Evolutionary conservation across 371 early-diverging fungal species (phyloP).

Genomic region (Mucor indicus): DNA sequence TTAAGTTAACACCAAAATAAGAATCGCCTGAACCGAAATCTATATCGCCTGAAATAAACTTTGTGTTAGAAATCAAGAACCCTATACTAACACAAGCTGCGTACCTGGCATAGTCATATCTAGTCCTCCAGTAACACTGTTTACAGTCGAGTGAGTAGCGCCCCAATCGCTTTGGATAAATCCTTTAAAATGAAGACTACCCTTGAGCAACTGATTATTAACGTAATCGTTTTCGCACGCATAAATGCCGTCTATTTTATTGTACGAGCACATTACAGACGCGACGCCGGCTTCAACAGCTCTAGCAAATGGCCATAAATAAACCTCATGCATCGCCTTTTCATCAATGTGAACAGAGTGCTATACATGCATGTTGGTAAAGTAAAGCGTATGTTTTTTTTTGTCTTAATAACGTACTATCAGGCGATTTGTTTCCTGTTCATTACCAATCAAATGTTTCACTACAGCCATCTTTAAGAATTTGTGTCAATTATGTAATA

Average conservation of each 20-base stretch:
- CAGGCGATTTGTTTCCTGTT: conserved; percentile 40
- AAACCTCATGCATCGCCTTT: conserved; percentile 53
- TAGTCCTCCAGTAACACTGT: conserved; percentile 34
- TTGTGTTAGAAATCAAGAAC: not conserved
- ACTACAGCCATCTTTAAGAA: conserved; percentile 50
- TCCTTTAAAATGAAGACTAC: conserved; percentile 41
- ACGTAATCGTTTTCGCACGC: conserved; percentile 44
- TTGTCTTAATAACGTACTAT: conserved; percentile 10
- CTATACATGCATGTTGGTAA: conserved; percentile 11
- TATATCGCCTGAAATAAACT: not conserved
- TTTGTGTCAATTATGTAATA: too few relatives aligned
- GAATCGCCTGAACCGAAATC: not conserved
- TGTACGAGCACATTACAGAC: conserved; percentile 57
- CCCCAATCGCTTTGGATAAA: conserved; percentile 33
- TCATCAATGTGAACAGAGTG: conserved; percentile 44
- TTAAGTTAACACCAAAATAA: conserved; percentile 33
- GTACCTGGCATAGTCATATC: conserved; percentile 46
- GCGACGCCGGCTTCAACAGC: conserved; percentile 49
- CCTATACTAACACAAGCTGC: not conserved
- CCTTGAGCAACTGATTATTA: conserved; percentile 39
- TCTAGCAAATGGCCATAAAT: conserved; percentile 49
- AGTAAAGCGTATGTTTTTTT: too few relatives aligned
- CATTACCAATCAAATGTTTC: conserved; percentile 49
- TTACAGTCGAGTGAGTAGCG: conserved; percentile 25
- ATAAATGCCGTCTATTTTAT: conserved; percentile 41